Base-by-base conservation (phyloP, 176 grass and related monocot genomes). In the Oryza australiensis region DNA sequence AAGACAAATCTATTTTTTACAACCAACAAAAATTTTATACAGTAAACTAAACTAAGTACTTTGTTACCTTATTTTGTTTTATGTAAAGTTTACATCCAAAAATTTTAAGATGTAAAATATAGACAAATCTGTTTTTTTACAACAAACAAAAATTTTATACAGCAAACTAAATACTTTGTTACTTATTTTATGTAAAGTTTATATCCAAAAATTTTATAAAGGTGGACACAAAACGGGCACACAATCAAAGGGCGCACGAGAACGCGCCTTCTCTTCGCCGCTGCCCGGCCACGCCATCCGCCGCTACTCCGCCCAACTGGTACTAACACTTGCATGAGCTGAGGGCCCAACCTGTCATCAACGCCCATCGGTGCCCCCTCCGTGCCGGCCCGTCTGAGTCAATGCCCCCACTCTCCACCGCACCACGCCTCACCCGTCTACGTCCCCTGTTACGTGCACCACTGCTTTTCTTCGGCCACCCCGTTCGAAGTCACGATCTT, bases 331-430 rank as follows among this genome's bases (percentile, higher is more conserved):
- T 26, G 85, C 79, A 77, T 87, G 72, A 18, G 72, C 11, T 76
- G 85, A n/a, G 80, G 48, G 12, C 14, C 48, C 32, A 51, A 59
- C 86, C 28, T 28, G 70, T 66, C 82, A 88, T 75, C 76, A 88
- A 84, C 81, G 28, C 81, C 81, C 63, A 75, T 46, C 81, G 69
- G 87, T 84, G 76, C 69, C 76, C 76, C 70, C 76, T 75, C 76
- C 82, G 87, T 89, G 82, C 87, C 75, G 70, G 76, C 70, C 84
- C 82, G 76, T 89, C 87, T 38, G 70, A 84, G 82, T 85, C 82
- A 80, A 80, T 76, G 82, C 70, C 76, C 85, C 76, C 87, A 80
- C 87, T 6, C 62, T 22, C 62, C 87, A 75, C 81, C 70, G 80
- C 85, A 40, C 77, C 11, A 18, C 22, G 12, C 42, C 86, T 63